Evolutionary conservation across 768 basidiomycete genomes (phyloP).

Genomic region (Jaapia argillacea): DNA sequence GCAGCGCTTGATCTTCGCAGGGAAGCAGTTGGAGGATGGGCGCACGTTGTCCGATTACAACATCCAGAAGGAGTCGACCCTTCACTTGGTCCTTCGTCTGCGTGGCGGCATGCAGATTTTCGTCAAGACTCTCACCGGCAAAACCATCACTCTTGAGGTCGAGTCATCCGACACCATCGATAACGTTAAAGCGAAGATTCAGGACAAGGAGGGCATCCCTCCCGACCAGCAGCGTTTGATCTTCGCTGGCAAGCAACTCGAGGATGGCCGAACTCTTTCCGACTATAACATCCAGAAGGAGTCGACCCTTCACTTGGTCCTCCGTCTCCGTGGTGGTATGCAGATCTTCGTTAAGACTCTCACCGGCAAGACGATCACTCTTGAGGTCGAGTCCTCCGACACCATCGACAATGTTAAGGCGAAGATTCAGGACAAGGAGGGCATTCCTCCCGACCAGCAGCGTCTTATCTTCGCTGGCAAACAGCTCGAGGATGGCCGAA

Average conservation of each 20-base stretch:
- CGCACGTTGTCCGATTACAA: constrained; percentile 88
- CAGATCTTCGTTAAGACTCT: constrained; percentile 66
- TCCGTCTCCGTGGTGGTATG: constrained; percentile 64
- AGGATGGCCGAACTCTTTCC: constrained; percentile 82
- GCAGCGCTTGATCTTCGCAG: constrained; percentile 86
- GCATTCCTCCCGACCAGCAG: constrained; percentile 72
- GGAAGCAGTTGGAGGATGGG: constrained; percentile 88
- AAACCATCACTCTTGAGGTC: constrained; percentile 90
- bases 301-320: constrained; percentile 65
- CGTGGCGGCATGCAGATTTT: constrained; percentile 92
- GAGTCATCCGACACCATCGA: constrained; percentile 92
- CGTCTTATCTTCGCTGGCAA: constrained; percentile 73
- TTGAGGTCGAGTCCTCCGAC: constrained; percentile 69
- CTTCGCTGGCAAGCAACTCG: constrained; percentile 91
- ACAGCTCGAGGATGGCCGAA: constrained; percentile 71
- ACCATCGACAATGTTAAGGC: constrained; percentile 72
- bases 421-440: constrained; percentile 76
- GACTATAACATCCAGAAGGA: constrained; percentile 82
- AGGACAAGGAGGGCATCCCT: constrained; percentile 78
- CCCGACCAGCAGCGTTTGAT: constrained; percentile 86
- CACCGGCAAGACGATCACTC: constrained; percentile 69
- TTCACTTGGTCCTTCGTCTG: constrained; percentile 74
- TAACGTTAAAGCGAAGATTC: constrained; percentile 78
- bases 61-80: constrained; percentile 84
- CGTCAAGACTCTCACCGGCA: constrained; percentile 81